phyloP scores from a whole-genome alignment of 352 stramenopile genomes.

The Phytophthora melonis region DNA sequence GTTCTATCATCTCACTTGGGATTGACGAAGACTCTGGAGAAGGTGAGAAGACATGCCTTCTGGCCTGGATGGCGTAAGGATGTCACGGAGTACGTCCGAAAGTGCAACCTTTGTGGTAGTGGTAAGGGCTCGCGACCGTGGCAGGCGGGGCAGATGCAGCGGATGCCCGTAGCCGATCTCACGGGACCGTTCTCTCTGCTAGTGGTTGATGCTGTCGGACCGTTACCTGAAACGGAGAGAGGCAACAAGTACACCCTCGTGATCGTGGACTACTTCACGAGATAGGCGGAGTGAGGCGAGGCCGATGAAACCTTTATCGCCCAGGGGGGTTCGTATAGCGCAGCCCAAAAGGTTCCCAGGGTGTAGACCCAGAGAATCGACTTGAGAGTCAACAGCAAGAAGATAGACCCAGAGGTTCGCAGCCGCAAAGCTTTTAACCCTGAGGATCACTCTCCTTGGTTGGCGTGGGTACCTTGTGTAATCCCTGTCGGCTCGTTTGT shows the following conservation, averaged over 20 bases:
- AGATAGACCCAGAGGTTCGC: too few species aligned
- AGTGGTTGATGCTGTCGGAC: background rate
- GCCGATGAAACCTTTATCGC: too few species aligned
- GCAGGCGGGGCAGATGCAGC: slow-evolving; percentile 6
- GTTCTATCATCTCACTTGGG: slow-evolving; percentile 6
- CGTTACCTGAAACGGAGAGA: background rate
- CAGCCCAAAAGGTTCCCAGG: too few species aligned
- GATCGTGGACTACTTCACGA: background rate
- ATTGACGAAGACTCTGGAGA: slow-evolving; percentile 7
- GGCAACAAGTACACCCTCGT: slow-evolving; percentile 2
- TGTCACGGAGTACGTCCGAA: background rate
- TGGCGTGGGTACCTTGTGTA: too few species aligned
- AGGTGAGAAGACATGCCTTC: slow-evolving; percentile 3
- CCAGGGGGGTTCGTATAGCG: too few species aligned
- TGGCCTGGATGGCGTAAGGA: slow-evolving; percentile 1
- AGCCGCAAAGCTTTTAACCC: too few species aligned
- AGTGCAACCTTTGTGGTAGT: background rate
- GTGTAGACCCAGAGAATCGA: too few species aligned
- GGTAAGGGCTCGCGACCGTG: slow-evolving; percentile 1
- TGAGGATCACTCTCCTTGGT: too few species aligned
- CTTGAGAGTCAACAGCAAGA: too few species aligned
- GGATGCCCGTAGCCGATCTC: slow-evolving; percentile 6
- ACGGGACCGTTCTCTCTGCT: background rate
- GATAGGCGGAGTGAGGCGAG: background rate
- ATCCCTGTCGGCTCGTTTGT: too few species aligned